Evolutionary conservation across 2,329 filamentous ascomycete genomes (phyloP).

Genomic region (Metarhizium rileyi): DNA sequence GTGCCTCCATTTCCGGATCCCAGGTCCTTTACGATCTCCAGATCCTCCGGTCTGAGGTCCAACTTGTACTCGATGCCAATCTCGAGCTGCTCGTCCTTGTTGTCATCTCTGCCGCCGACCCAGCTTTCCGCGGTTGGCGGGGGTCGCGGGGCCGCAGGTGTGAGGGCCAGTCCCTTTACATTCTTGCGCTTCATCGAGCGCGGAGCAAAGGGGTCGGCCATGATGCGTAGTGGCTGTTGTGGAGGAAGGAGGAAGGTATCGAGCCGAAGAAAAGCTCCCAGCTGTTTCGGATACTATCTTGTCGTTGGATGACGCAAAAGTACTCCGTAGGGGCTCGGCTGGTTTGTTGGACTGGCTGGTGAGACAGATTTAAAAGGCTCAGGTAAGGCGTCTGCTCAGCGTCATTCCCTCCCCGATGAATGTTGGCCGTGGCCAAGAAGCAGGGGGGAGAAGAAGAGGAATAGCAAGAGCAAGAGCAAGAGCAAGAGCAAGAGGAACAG

Average conservation of each 20-base stretch:
- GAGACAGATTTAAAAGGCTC: neutral
- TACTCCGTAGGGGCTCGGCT: neutral
- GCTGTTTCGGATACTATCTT: neutral
- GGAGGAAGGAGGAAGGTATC: neutral
- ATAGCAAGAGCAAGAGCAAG: neutral
- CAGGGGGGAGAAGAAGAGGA: no score
- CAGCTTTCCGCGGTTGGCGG: conserved; percentile 64
- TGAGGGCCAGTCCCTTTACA: conserved; percentile 88
- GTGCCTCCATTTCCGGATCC: conserved; percentile 95
- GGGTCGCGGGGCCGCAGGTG: conserved; percentile 63
- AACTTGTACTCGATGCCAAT: conserved; percentile 97
- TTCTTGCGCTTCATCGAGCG: conserved; percentile 98
- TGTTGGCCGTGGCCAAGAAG: no score
- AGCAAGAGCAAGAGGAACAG: no score
- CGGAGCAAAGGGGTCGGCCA: conserved; percentile 55
- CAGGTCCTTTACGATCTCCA: conserved; percentile 88
- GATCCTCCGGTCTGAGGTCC: conserved; percentile 81
- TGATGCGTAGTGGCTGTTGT: conserved; percentile 22
- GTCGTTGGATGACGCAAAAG: neutral
- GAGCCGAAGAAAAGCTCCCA: neutral
- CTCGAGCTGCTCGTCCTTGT: conserved; percentile 60
- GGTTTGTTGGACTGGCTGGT: neutral
- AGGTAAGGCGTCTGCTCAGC: neutral
- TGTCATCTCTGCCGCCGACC: conserved; percentile 49
- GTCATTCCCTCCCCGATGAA: neutral